Conservation (phyloP, 2,329 filamentous ascomycete genomes). For the Cordyceps javanica region DNA sequence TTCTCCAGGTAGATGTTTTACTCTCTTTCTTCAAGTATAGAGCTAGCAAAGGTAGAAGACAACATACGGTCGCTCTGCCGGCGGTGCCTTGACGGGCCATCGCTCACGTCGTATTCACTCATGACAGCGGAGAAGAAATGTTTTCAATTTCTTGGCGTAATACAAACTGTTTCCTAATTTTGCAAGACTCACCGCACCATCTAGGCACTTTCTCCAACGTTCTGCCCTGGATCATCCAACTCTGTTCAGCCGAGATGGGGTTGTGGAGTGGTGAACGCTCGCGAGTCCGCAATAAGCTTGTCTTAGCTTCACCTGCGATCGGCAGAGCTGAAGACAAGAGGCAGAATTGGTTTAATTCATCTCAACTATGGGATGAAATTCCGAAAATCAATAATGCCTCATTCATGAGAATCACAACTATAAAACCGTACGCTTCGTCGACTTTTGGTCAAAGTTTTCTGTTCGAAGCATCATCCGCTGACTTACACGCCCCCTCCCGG, state of each 20-base stretch:
- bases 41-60: no score
- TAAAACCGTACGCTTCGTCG: neutral
- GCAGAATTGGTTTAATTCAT: neutral
- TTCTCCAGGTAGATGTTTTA: no score
- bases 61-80: no score
- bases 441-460: neutral
- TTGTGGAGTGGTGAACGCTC: neutral
- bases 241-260: neutral
- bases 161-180: neutral
- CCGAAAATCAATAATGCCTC: neutral
- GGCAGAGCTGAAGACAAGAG: neutral
- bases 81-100: neutral
- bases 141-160: neutral
- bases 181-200: neutral
- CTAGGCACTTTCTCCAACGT: neutral
- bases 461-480: neutral
- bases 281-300: constrained; percentile 2
- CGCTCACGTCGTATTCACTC: neutral
- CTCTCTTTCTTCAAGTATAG: no score
- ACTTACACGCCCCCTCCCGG: neutral
- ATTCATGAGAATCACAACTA: neutral
- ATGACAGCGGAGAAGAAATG: neutral
- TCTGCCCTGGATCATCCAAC: neutral
- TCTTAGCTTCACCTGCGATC: neutral
- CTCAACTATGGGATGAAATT: neutral